Evolutionary conservation across 148 eudicot species (phyloP), one percentile per base, ranked within the genome.

Genomic region (Chenopodium suecicum): DNA sequence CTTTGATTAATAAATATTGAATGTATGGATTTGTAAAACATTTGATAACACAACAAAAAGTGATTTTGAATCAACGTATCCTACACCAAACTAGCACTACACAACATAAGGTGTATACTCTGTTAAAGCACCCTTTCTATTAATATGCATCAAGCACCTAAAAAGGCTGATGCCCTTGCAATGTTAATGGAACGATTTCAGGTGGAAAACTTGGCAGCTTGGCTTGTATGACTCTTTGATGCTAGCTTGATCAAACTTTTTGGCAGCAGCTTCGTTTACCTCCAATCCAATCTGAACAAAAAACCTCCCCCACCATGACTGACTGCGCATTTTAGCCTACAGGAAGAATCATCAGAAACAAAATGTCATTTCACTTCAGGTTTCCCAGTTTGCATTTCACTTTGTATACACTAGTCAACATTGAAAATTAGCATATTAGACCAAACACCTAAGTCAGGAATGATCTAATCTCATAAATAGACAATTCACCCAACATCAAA

Each of bases 161-260:
- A 80, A 80, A 44, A 32, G 34, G 66, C 32, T 31, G 16, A 71
- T 47, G 78, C 52, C 31, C 29, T 13, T 62, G 60, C 77, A 54
- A 71, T 69, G 60, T 90, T 85, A 90, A 81, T 81, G 90, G 80
- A 79, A 82, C 73, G 96, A 89, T 71, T 93, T 95, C 80, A 93
- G 94, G 87, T 95, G 98, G 88, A 95, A 95, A 81, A 93, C 89
- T 88, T 95, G 98, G 88, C 97, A 93, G 72, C 85, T 83, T 13
- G 97, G 91, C 76, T 84, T 83, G 90, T 87, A 93, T 1, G 85
- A 76, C 37, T 50, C 82, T 88, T 92, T 93, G 69, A 87, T 58
- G 63, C 97, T 93, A 71, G 93, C 97, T 85, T 92, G 90, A 74
- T 95, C 98, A 65, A 93, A 95, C 85, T 92, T 95, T 82, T 93